A percentile compares a stretch with the other conserved stretches of the same genome.
Evolutionary conservation across 305 asterid species (phyloP).

Genomic region (Plantago coronopus): DNA sequence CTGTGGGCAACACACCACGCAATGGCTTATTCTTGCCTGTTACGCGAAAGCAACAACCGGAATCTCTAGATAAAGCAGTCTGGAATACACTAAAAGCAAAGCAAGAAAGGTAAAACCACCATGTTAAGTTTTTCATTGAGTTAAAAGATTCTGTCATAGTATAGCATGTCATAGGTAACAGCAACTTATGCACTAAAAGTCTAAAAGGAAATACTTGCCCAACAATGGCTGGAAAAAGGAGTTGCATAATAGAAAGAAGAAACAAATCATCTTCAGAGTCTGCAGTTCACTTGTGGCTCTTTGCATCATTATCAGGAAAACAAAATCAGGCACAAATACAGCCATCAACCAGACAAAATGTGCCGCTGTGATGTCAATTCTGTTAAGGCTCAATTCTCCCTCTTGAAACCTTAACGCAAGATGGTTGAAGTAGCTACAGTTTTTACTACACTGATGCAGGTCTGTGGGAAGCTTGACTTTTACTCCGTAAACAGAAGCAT

Average conservation of each 20-base stretch:
- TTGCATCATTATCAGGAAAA: not conserved
- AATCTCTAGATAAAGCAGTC: too few species aligned
- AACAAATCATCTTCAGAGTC: constrained; percentile 1
- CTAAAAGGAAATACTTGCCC: too few species aligned
- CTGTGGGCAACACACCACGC: too few species aligned
- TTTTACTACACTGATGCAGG: not conserved
- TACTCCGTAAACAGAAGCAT: too few species aligned
- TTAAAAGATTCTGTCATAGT: not conserved
- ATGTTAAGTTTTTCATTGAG: not conserved
- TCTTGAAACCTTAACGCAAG: not conserved
- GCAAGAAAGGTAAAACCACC: too few species aligned
- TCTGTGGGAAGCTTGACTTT: too few species aligned
- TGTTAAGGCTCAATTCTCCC: not conserved
- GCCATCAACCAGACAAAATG: constrained; percentile 1
- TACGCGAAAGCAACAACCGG: too few species aligned
- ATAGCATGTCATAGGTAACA: not conserved
- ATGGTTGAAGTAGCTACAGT: not conserved
- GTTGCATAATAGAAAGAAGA: not conserved
- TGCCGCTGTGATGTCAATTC: not conserved
- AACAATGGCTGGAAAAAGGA: not conserved
- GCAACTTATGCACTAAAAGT: not conserved
- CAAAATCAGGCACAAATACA: not conserved
- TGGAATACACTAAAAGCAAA: too few species aligned
- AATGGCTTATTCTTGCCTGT: too few species aligned
- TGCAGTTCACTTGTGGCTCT: not conserved